A percentile compares a stretch with the other conserved stretches of the same genome.
Conservation (phyloP, 345 rosid genomes). For the Laguncularia racemosa region DNA sequence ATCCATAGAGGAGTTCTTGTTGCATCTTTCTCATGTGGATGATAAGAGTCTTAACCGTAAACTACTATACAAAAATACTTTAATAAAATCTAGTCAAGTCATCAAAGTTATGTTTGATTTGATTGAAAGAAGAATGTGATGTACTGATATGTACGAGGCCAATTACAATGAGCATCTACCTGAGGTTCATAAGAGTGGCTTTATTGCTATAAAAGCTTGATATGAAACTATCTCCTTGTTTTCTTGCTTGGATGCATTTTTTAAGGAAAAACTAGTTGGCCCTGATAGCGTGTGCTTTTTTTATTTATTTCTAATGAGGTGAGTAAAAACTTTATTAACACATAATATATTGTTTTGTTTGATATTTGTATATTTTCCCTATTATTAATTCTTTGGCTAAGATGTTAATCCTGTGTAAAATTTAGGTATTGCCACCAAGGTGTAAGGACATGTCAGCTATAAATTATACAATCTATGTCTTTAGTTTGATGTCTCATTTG, state of each 20-base stretch:
- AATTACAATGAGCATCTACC: slow-evolving; percentile 73
- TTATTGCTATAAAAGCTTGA: slow-evolving; percentile 58
- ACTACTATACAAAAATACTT: slow-evolving; percentile 41
- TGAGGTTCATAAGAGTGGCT: slow-evolving; percentile 53
- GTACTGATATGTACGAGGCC: slow-evolving; percentile 53
- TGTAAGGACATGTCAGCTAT: slow-evolving; percentile 20
- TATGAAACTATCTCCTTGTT: slow-evolving; percentile 75
- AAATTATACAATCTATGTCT: no score
- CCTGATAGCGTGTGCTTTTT: slow-evolving; percentile 98
- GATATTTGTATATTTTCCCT: neutral
- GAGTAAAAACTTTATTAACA: no score
- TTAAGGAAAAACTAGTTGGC: slow-evolving; percentile 90
- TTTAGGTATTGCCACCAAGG: slow-evolving; percentile 83
- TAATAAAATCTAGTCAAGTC: slow-evolving; percentile 33
- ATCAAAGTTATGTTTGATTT: slow-evolving; percentile 54
- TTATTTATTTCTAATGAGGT: no score
- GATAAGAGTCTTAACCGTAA: slow-evolving; percentile 21
- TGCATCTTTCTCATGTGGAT: slow-evolving; percentile 41
- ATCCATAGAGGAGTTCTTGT: slow-evolving; percentile 22
- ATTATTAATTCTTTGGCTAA: no score
- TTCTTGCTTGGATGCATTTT: slow-evolving; percentile 87
- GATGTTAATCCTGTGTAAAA: no score
- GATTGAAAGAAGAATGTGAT: slow-evolving; percentile 59
- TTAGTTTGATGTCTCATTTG: no score
- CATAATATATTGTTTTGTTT: slow-evolving; percentile 25